These are phyloP conservation scores for Arthrinium puccinioides DNA, from an alignment of 2,329 filamentous ascomycete genomes.

Conservation along the genomic window DNA sequence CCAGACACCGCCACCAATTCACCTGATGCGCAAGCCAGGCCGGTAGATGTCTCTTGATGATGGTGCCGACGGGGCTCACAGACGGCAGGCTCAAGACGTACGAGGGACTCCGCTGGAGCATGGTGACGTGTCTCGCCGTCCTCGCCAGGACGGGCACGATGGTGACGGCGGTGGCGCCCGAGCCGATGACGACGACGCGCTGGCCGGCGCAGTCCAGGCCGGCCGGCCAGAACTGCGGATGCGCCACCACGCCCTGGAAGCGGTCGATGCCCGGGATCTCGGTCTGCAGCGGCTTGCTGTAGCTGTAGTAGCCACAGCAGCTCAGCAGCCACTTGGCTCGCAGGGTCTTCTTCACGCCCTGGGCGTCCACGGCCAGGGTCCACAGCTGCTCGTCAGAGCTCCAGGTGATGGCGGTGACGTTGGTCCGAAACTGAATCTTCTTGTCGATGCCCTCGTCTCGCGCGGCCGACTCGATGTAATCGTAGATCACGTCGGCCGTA, in stretches of 20 bases:
- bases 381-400: slow-evolving; percentile 44
- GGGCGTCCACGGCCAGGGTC: slow-evolving; percentile 43
- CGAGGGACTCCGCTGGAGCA: slow-evolving; percentile 72
- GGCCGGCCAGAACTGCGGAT: slow-evolving; percentile 67
- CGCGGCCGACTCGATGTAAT: slow-evolving; percentile 46
- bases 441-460: slow-evolving; percentile 40
- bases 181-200: slow-evolving; percentile 65
- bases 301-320: slow-evolving; percentile 60
- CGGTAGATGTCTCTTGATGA: slow-evolving; percentile 33
- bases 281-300: slow-evolving; percentile 44
- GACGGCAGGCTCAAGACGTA: slow-evolving; percentile 59
- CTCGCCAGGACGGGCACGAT: slow-evolving; percentile 63
- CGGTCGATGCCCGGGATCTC: slow-evolving; percentile 51
- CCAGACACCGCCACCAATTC: slow-evolving; percentile 35
- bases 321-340: slow-evolving; percentile 51
- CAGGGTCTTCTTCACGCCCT: slow-evolving; percentile 16
- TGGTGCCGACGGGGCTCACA: slow-evolving; percentile 22
- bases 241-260: slow-evolving; percentile 52
- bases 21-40: slow-evolving; percentile 34
- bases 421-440: slow-evolving; percentile 44
- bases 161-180: slow-evolving; percentile 73
- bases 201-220: slow-evolving; percentile 59
- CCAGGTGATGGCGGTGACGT: slow-evolving; percentile 45
- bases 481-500: slow-evolving; percentile 32
- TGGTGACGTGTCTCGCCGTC: slow-evolving; percentile 60